Evolutionary conservation across 1,139 yeast species (phyloP).

Genomic region (Nakaseomyces bracarensis): DNA sequence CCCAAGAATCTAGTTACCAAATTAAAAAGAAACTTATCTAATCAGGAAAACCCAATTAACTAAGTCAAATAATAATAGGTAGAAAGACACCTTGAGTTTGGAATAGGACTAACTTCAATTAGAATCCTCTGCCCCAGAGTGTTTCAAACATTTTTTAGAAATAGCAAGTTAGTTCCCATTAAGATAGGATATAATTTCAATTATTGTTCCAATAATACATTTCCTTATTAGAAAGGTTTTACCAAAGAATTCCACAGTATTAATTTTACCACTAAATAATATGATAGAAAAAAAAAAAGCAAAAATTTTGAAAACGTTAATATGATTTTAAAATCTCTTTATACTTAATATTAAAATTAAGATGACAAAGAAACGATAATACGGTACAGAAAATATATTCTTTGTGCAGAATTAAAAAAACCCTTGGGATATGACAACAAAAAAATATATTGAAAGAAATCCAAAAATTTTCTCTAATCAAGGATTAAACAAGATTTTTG

Average conservation of each 20-base stretch:
- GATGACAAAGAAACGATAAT: slow-evolving; percentile 11
- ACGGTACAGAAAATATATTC: slow-evolving; percentile 7
- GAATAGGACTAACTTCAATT: slow-evolving; percentile 6
- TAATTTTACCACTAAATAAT: slow-evolving; percentile 4
- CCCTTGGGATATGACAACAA: slow-evolving; percentile 7
- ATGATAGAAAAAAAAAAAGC: slow-evolving; percentile 5
- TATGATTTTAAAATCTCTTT: slow-evolving; percentile 15
- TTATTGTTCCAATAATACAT: no score
- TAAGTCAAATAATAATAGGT: not conserved
- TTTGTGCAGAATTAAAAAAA: slow-evolving; percentile 7
- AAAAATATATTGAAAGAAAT: not conserved
- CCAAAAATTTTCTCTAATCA: slow-evolving; percentile 7
- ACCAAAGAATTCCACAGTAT: not conserved
- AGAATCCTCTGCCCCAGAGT: slow-evolving; percentile 77
- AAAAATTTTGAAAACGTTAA: slow-evolving; percentile 15
- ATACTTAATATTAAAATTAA: slow-evolving; percentile 15
- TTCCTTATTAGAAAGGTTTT: slow-evolving; percentile 1
- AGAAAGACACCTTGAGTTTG: not conserved
- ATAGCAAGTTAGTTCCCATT: no score
- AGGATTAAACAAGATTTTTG: slow-evolving; percentile 5
- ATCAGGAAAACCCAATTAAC: not conserved
- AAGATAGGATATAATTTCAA: no score
- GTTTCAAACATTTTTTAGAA: slow-evolving; percentile 50
- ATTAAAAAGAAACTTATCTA: not conserved
- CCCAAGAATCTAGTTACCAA: no score